Conservation (phyloP, 345 rosid genomes). For the Lepidium africanum region DNA sequence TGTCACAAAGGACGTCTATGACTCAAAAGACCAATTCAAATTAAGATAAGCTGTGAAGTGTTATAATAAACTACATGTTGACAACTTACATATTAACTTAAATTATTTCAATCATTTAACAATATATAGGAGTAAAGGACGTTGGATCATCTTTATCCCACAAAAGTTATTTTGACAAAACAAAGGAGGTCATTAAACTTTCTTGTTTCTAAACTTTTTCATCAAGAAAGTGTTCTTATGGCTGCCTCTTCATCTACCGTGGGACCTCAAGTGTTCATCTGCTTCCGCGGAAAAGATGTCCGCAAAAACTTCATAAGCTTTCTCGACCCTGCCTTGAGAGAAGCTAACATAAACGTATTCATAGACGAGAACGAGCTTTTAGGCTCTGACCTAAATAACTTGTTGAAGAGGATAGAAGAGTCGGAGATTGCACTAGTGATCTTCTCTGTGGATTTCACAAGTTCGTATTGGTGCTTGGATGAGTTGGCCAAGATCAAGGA, state of each 20-base stretch:
- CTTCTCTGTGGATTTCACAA: not conserved
- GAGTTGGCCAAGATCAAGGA: constrained; percentile 12
- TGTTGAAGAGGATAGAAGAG: constrained; percentile 6
- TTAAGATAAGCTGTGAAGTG: too few species aligned
- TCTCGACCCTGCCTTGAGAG: not conserved
- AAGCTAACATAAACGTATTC: constrained; percentile 7
- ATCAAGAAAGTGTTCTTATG: not conserved
- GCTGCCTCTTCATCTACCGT: not conserved
- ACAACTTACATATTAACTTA: not conserved
- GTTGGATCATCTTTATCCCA: not conserved
- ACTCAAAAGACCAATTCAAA: too few species aligned
- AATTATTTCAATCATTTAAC: not conserved
- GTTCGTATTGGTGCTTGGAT: constrained; percentile 4
- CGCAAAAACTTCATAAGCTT: not conserved
- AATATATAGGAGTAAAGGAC: not conserved
- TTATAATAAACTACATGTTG: not conserved
- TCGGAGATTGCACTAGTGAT: constrained; percentile 1
- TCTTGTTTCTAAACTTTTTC: not conserved
- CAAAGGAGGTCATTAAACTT: not conserved
- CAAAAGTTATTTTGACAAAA: not conserved
- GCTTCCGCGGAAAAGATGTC: constrained; percentile 11
- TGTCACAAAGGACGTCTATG: too few species aligned
- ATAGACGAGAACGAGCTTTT: not conserved
- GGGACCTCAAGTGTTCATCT: constrained; percentile 20
- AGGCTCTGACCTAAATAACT: not conserved